phyloP scores from a whole-genome alignment of 2,329 filamentous ascomycete genomes.

The Tolypocladium amazonense region DNA sequence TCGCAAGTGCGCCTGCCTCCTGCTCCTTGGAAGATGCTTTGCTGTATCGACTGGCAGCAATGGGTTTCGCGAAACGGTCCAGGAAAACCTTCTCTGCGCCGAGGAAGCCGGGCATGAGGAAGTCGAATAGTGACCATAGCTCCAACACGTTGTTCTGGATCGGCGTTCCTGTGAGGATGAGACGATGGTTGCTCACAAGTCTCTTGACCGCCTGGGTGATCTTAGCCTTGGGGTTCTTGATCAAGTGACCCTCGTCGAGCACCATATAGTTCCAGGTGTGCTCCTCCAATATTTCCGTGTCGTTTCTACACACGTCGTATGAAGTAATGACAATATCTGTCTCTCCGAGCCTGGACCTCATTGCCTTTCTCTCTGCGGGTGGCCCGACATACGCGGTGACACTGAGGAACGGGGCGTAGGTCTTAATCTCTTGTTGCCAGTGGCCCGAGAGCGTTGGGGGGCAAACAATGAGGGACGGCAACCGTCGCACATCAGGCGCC shows the following conservation, averaged over 20 bases:
- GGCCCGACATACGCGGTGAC: conserved; percentile 88
- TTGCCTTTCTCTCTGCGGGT: conserved; percentile 64
- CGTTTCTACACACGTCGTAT: conserved; percentile 95
- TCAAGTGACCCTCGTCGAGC: conserved; percentile 92
- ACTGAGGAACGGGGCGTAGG: conserved; percentile 87
- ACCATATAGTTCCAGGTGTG: conserved; percentile 97
- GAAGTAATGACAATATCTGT: conserved; percentile 95
- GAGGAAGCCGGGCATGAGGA: conserved; percentile 96
- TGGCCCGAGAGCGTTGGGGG: conserved; percentile 93
- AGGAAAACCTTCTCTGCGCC: conserved; percentile 93
- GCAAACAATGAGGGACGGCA: conserved; percentile 91
- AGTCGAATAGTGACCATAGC: conserved; percentile 96
- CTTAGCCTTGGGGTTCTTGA: conserved; percentile 98
- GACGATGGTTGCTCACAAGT: conserved; percentile 79
- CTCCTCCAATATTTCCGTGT: conserved; percentile 71
- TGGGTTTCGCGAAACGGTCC: conserved; percentile 89
- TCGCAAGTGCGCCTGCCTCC: conserved; percentile 88
- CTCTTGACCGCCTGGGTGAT: conserved; percentile 88
- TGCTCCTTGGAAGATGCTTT: conserved; percentile 98
- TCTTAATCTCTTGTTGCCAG: conserved; percentile 96
- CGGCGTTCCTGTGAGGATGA: conserved; percentile 92
- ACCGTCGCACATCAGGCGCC: conserved; percentile 62
- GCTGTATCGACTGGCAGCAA: conserved; percentile 85
- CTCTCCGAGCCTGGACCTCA: conserved; percentile 58
- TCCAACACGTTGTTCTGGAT: conserved; percentile 98